A percentile compares a stretch with the other conserved stretches of the same genome.
phyloP scores from a whole-genome alignment of 2,329 filamentous ascomycete genomes.

The Diaporthe amygdali region DNA sequence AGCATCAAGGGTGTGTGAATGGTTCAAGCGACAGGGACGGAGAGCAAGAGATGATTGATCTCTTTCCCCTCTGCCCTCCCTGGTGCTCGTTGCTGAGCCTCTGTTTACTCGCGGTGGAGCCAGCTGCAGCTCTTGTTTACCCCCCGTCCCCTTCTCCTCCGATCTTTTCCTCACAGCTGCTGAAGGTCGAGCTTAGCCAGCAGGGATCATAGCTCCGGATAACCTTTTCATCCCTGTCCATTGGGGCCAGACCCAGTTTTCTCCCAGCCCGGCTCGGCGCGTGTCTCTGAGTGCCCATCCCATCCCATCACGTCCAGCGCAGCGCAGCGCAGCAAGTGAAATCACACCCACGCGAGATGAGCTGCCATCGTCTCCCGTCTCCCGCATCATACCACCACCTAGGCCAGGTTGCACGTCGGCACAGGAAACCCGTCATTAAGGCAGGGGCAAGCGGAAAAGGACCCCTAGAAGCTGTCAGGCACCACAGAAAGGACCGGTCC shows the following conservation, averaged over 20 bases:
- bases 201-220: constrained; percentile 24
- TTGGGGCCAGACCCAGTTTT: constrained; percentile 11
- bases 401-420: background rate
- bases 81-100: background rate
- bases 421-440: background rate
- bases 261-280: constrained; percentile 21
- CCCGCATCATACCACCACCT: background rate
- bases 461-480: constrained; percentile 1
- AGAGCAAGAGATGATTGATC: background rate
- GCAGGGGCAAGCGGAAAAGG: background rate
- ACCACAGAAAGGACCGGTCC: background rate
- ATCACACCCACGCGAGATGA: background rate
- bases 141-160: background rate
- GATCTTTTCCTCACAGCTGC: constrained; percentile 19
- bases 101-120: constrained; percentile 27
- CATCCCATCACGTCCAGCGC: background rate
- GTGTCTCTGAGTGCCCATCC: background rate
- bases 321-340: background rate
- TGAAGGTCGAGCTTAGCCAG: constrained; percentile 15
- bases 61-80: background rate
- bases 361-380: background rate
- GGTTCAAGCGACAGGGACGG: background rate
- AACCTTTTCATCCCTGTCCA: constrained; percentile 8
- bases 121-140: constrained; percentile 22
- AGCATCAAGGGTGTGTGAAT: background rate